Conservation (phyloP, 257 asterid genomes). For the Capsicum pubescens region DNA sequence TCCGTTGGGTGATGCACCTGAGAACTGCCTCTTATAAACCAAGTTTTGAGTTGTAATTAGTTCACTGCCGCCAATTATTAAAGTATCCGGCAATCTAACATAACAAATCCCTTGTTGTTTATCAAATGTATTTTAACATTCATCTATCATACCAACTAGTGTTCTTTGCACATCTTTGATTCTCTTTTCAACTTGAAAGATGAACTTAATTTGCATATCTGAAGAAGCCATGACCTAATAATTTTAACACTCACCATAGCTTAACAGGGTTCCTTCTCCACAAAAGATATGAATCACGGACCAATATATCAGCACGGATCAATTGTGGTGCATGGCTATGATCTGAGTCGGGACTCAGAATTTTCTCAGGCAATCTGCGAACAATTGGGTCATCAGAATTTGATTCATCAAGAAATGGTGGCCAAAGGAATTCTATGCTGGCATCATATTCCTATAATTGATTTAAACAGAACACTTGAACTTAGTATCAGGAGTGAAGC, state of each 20-base stretch:
- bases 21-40: no score
- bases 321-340: constrained; percentile 73
- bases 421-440: constrained; percentile 84
- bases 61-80: no score
- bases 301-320: constrained; percentile 78
- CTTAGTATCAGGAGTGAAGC: background rate
- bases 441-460: constrained; percentile 73
- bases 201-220: background rate
- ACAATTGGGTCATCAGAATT: constrained; percentile 84
- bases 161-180: no score
- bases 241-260: constrained; percentile 8
- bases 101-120: no score
- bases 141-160: no score
- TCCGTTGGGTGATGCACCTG: no score
- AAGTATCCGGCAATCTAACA: no score
- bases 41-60: no score
- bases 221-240: background rate
- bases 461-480: background rate
- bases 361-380: constrained; percentile 74
- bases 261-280: constrained; percentile 82
- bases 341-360: constrained; percentile 71
- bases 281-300: constrained; percentile 85
- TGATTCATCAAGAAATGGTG: constrained; percentile 90
- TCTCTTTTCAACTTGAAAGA: no score
- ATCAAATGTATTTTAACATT: no score